Conservation (phyloP, 176 grass and related monocot species). For the Carex cristatella region DNA sequence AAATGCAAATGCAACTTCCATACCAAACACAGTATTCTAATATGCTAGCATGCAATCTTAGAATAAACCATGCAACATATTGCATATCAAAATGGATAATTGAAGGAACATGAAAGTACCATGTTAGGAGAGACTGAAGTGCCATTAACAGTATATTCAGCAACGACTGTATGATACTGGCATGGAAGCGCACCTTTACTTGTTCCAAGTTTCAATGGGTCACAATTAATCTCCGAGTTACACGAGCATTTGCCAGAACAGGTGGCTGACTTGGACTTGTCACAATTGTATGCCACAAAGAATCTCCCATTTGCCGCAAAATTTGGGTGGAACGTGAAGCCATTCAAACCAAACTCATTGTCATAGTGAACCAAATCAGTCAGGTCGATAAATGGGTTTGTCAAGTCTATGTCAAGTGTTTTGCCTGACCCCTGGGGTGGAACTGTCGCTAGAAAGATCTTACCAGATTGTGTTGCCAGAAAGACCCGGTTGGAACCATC, state of each 20-base stretch:
- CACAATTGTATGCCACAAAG: slow-evolving; percentile 24
- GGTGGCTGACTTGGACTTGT: slow-evolving; percentile 8
- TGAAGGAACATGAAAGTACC: background rate
- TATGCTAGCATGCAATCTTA: background rate
- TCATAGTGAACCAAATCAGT: slow-evolving; percentile 21
- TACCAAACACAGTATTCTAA: background rate
- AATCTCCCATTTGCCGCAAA: slow-evolving; percentile 29
- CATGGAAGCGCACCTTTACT: background rate
- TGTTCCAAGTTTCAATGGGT: slow-evolving; percentile 5
- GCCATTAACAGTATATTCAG: slow-evolving; percentile 22
- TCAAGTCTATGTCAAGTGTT: background rate
- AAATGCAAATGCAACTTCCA: slow-evolving; percentile 1
- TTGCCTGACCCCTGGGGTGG: slow-evolving; percentile 7
- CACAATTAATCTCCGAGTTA: slow-evolving; percentile 25
- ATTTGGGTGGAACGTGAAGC: slow-evolving; percentile 20
- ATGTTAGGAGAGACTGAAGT: slow-evolving; percentile 9
- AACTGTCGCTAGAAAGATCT: slow-evolving; percentile 14
- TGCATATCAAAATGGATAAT: background rate
- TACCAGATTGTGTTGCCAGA: slow-evolving; percentile 16
- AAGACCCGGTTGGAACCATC: slow-evolving; percentile 20
- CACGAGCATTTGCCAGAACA: slow-evolving; percentile 13
- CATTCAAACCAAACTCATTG: background rate
- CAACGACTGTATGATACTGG: slow-evolving; percentile 16
- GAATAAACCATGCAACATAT: background rate
- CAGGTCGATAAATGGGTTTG: slow-evolving; percentile 16